phyloP scores from a whole-genome alignment of 2,329 filamentous ascomycete species.

The Fusarium brachygibbosum region DNA sequence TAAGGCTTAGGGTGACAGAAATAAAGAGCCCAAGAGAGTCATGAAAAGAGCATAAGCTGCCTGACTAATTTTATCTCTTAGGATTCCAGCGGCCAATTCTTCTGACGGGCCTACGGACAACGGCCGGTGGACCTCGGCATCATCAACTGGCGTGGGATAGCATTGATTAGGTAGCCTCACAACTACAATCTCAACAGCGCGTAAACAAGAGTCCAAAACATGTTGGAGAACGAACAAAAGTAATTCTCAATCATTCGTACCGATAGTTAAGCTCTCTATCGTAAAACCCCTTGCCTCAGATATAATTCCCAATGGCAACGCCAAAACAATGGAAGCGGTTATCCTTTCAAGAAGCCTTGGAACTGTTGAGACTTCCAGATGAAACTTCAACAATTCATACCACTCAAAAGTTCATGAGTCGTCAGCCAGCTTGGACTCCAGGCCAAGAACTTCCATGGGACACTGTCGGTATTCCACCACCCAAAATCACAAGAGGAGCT shows the following conservation, averaged over 20 bases:
- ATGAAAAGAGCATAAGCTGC: too few species aligned
- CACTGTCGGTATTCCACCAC: slow-evolving; percentile 23
- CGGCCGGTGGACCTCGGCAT: slow-evolving; percentile 36
- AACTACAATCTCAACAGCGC: background rate
- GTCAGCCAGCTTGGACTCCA: slow-evolving; percentile 52
- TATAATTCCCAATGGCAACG: slow-evolving; percentile 13
- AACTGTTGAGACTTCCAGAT: slow-evolving; percentile 45
- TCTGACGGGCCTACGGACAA: too few species aligned
- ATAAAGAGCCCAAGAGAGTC: too few species aligned
- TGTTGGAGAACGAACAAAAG: background rate
- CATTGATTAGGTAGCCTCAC: background rate
- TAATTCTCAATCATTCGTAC: background rate
- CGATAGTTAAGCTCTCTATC: background rate
- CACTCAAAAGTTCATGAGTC: slow-evolving; percentile 50
- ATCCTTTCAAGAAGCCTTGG: slow-evolving; percentile 51
- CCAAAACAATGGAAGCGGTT: slow-evolving; percentile 44
- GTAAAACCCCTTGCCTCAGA: background rate
- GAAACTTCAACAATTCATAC: background rate
- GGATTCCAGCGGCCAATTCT: too few species aligned
- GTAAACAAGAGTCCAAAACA: background rate
- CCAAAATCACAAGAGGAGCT: slow-evolving; percentile 45
- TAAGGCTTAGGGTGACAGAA: too few species aligned
- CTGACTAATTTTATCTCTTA: too few species aligned
- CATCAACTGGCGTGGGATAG: slow-evolving; percentile 10
- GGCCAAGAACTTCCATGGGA: slow-evolving; percentile 52